Conservation (phyloP, 371 early-diverging fungal species). For the Lichtheimia ornata region DNA sequence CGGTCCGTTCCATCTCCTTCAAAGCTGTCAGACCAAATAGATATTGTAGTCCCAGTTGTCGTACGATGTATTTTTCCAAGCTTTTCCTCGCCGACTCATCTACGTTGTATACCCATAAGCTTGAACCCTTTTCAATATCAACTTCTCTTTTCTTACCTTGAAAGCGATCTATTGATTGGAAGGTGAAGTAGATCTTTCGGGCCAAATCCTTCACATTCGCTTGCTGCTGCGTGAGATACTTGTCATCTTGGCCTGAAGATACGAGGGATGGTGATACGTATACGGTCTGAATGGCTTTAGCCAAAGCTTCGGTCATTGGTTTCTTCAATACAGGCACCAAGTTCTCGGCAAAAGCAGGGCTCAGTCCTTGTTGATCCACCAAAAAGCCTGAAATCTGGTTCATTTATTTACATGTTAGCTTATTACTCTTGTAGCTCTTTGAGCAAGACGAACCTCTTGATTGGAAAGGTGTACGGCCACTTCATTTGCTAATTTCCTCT, state of each 20-base stretch:
- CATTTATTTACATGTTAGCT: neutral
- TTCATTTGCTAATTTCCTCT: slow-evolving; percentile 12
- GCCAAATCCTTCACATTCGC: neutral
- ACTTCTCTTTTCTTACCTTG: slow-evolving; percentile 11
- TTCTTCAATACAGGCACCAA: slow-evolving; percentile 12
- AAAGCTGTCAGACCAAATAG: slow-evolving; percentile 17
- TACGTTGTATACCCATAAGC: neutral
- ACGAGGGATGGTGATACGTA: slow-evolving; percentile 12
- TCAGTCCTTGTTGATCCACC: slow-evolving; percentile 7
- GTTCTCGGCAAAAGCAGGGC: slow-evolving; percentile 11
- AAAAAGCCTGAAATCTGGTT: slow-evolving; percentile 15
- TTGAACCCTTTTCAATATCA: neutral
- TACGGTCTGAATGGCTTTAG: slow-evolving; percentile 16
- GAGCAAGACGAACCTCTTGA: slow-evolving; percentile 8
- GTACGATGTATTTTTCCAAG: slow-evolving; percentile 26
- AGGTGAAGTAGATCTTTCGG: slow-evolving; percentile 10
- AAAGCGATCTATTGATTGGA: slow-evolving; percentile 12
- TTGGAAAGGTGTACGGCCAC: slow-evolving; percentile 9
- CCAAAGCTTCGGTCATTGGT: slow-evolving; percentile 19
- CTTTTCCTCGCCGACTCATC: slow-evolving; percentile 22
- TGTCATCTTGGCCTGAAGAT: neutral
- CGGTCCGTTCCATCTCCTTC: slow-evolving; percentile 7
- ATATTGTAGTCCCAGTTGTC: slow-evolving; percentile 22
- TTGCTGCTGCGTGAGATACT: neutral
- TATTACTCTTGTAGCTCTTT: neutral